These are phyloP conservation scores for Prunus padus DNA, from an alignment of 306 rosid species.

Conservation along the genomic window DNA sequence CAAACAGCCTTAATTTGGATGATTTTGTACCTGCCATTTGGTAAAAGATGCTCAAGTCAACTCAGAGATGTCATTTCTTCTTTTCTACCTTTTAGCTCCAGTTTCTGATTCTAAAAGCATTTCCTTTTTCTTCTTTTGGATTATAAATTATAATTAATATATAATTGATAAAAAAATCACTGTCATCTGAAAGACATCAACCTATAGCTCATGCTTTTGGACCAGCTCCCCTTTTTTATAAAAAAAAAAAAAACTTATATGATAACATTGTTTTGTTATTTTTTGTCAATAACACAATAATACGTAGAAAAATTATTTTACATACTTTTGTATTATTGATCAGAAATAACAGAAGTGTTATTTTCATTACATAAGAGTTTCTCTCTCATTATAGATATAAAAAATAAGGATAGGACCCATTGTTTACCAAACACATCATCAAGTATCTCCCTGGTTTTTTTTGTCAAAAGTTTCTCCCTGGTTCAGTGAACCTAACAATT, in stretches of 20 bases:
- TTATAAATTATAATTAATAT: neutral
- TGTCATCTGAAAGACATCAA: neutral
- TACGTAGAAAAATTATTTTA: too few species aligned
- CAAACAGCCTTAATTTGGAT: too few species aligned
- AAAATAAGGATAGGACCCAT: conserved; percentile 3
- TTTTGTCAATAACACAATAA: too few species aligned
- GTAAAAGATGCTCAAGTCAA: too few species aligned
- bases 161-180: neutral
- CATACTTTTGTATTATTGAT: too few species aligned
- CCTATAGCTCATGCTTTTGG: neutral
- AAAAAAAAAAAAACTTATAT: too few species aligned
- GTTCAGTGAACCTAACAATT: neutral
- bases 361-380: too few species aligned
- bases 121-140: neutral
- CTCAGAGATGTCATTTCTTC: too few species aligned
- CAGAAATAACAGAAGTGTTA: too few species aligned
- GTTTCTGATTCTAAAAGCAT: neutral
- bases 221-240: neutral
- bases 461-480: neutral
- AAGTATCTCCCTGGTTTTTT: neutral
- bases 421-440: neutral
- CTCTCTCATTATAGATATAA: neutral
- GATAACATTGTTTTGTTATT: too few species aligned
- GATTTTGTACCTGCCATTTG: too few species aligned
- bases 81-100: neutral